Percentiles rank a stretch among this genome's conserved stretches.
These are phyloP conservation scores for Escovopsis weberi DNA, from an alignment of 2,329 filamentous ascomycete genomes.

Conservation along the genomic window DNA sequence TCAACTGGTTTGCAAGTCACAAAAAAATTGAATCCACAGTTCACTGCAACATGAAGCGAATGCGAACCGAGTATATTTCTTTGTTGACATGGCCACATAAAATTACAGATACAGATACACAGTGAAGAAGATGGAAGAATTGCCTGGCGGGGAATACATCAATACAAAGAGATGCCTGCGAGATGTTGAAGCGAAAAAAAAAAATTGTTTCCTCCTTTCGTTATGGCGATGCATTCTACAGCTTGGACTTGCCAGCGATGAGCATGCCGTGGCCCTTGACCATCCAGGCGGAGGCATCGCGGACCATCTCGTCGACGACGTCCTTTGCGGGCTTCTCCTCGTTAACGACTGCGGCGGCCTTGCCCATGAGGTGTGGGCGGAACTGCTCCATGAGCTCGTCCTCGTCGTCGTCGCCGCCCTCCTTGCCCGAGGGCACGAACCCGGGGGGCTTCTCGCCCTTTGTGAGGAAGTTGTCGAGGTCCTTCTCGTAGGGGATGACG, in stretches of 20 bases:
- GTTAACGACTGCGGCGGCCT: conserved; percentile 85
- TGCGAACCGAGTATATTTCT: too few species aligned
- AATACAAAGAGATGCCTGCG: too few species aligned
- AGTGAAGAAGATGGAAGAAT: conserved; percentile 1
- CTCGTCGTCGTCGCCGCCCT: conserved; percentile 33
- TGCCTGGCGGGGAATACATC: too few species aligned
- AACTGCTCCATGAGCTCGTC: conserved; percentile 88
- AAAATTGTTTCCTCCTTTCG: not conserved
- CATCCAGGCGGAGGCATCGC: conserved; percentile 60
- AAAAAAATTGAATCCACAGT: too few species aligned
- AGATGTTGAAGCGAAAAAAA: too few species aligned
- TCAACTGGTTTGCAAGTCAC: too few species aligned
- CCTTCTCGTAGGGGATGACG: conserved; percentile 82
- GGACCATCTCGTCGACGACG: conserved; percentile 88
- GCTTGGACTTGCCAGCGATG: conserved; percentile 34
- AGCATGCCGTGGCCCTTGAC: conserved; percentile 53
- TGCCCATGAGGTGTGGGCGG: conserved; percentile 88
- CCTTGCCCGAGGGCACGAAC: conserved; percentile 46
- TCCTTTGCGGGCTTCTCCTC: conserved; percentile 83
- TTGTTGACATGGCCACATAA: too few species aligned
- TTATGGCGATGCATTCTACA: conserved; percentile 31
- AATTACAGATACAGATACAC: too few species aligned
- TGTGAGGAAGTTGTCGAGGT: conserved; percentile 65
- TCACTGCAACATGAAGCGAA: too few species aligned
- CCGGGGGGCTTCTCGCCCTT: conserved; percentile 45